Evolutionary conservation across 176 grass and related monocot species (phyloP).

Genomic region (Eragrostis nindensis): DNA sequence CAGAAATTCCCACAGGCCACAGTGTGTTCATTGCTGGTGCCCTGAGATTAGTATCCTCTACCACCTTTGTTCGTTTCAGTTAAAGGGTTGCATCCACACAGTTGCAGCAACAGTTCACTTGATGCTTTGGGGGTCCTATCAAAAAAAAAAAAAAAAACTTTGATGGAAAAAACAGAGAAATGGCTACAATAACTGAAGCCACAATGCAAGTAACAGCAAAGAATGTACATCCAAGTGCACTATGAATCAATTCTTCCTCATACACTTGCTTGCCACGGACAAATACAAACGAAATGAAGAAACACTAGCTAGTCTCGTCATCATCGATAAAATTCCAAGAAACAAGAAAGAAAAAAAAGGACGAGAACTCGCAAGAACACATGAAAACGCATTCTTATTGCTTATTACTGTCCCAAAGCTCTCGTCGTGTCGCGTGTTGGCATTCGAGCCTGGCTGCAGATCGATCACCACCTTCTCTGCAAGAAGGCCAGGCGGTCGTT

Average conservation of each 20-base stretch:
- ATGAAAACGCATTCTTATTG: conserved; percentile 58
- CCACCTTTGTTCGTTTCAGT: not conserved
- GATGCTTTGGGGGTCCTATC: too few species aligned
- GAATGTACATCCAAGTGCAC: conserved; percentile 60
- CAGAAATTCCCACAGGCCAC: too few species aligned
- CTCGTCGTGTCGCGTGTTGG: conserved; percentile 9
- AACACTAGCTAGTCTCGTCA: not conserved
- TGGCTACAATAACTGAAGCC: not conserved
- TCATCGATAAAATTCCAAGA: not conserved
- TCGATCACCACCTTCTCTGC: conserved; percentile 70
- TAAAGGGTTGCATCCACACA: not conserved
- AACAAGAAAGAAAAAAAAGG: not conserved
- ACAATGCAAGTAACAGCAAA: not conserved
- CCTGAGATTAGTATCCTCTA: not conserved
- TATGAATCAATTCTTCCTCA: conserved; percentile 34
- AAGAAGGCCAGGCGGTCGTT: conserved; percentile 58
- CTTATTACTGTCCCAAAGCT: conserved; percentile 49
- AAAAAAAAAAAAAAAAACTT: too few species aligned
- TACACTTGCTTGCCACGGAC: conserved; percentile 36
- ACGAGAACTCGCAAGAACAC: conserved; percentile 53
- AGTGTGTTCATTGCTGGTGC: too few species aligned
- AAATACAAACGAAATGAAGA: not conserved
- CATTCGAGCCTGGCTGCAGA: not conserved
- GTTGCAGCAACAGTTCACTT: conserved; percentile 2
- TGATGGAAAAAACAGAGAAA: not conserved